phyloP scores from a whole-genome alignment of 306 rosid genomes.

The Ammopiptanthus mongolicus region DNA sequence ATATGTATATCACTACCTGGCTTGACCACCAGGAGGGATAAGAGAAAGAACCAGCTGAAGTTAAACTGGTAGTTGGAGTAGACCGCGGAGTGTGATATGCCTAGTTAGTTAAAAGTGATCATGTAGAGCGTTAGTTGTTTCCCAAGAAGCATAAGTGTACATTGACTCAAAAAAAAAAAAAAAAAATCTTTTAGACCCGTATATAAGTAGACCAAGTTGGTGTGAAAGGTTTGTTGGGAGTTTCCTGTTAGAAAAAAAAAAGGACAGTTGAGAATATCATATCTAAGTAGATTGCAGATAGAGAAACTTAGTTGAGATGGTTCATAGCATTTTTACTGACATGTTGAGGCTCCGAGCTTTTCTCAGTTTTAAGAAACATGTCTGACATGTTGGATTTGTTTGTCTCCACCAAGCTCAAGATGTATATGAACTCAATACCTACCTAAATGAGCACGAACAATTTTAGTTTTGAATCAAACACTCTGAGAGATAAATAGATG shows the following conservation, averaged over 20 bases:
- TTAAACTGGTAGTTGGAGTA: not conserved
- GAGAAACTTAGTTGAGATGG: not conserved
- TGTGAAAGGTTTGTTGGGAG: not conserved
- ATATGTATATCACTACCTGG: conserved; percentile 17
- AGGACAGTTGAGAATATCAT: not conserved
- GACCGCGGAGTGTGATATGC: not conserved
- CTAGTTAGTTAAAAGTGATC: conserved; percentile 20
- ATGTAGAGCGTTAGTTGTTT: not conserved
- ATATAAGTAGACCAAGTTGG: not conserved
- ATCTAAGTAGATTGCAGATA: not conserved
- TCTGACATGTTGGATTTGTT: not conserved
- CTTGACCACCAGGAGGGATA: not conserved
- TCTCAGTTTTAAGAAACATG: not conserved
- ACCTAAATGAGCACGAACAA: not conserved
- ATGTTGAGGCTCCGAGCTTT: not conserved
- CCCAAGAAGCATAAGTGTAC: not conserved
- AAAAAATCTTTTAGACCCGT: conserved; percentile 9
- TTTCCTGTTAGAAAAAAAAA: not conserved
- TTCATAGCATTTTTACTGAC: conserved; percentile 15
- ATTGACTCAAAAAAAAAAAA: not conserved
- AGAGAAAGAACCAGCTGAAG: not conserved
- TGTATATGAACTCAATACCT: not conserved
- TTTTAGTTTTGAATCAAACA: not conserved
- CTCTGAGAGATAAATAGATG: not conserved
- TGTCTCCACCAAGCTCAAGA: conserved; percentile 6